phyloP scores from a whole-genome alignment of 176 grass and related monocot species.

The Musa acuminata region DNA sequence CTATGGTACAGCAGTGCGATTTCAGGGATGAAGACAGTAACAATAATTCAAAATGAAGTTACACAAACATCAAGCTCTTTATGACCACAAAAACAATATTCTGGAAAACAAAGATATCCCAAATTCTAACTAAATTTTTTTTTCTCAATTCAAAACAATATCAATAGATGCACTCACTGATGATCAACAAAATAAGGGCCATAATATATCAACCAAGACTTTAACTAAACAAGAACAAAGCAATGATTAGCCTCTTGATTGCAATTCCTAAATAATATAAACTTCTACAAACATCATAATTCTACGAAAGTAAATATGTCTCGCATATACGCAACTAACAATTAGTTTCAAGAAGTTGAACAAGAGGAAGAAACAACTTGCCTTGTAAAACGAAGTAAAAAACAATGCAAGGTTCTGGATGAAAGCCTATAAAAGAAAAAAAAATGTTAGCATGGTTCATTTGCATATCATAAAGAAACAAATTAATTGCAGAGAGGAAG shows the following conservation, averaged over 20 bases:
- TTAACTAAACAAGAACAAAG: no score
- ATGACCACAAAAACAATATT: no score
- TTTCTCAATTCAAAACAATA: not conserved
- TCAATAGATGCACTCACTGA: not conserved
- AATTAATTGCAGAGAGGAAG: not conserved
- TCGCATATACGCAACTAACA: not conserved
- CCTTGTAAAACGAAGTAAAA: conserved; percentile 98
- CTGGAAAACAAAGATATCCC: no score
- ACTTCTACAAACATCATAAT: not conserved
- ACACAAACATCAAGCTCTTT: not conserved
- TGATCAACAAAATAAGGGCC: no score
- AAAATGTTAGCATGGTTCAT: conserved; percentile 4
- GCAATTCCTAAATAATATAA: no score
- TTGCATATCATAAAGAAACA: not conserved
- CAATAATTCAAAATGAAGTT: not conserved
- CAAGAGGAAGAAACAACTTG: conserved; percentile 19
- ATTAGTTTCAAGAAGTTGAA: not conserved
- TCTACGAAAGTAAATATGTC: not conserved
- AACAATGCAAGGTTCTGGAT: conserved; percentile 96
- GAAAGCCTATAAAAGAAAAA: conserved; percentile 49
- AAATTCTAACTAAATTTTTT: not conserved
- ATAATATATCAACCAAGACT: no score
- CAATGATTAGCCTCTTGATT: no score
- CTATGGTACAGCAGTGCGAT: no score
- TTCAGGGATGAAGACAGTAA: no score